Percentiles rank a stretch among this genome's conserved stretches.
Evolutionary conservation across 768 basidiomycete species (phyloP).

Genomic region (Albatrellus ellisii): DNA sequence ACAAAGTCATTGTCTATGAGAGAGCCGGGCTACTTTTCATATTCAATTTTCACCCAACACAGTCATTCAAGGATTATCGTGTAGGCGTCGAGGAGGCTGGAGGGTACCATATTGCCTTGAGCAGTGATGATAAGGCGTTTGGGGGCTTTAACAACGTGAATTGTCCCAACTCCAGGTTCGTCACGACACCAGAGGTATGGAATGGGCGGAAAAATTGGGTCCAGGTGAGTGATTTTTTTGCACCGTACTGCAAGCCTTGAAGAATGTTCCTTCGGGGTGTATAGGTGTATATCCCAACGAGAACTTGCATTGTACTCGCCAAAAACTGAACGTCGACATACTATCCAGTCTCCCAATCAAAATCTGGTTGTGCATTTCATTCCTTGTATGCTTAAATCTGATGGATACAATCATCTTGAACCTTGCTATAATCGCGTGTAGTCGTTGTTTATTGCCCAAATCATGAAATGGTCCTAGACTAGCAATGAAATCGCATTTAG

Average conservation of each 20-base stretch:
- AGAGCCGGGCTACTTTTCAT: conserved; percentile 88
- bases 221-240: conserved; percentile 39
- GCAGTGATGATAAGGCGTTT: conserved; percentile 76
- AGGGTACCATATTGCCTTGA: conserved; percentile 71
- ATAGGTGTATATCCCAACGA: conserved; percentile 60
- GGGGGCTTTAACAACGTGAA: conserved; percentile 83
- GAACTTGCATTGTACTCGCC: conserved; percentile 53
- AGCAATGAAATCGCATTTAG: not conserved
- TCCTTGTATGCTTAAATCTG: not conserved
- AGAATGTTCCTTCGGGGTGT: not conserved
- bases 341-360: not conserved
- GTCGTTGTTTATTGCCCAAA: not conserved
- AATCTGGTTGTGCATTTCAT: not conserved
- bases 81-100: conserved; percentile 81
- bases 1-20: conserved; percentile 92
- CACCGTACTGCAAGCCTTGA: not conserved
- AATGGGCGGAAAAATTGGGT: conserved; percentile 84
- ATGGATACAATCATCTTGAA: not conserved
- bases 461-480: not conserved
- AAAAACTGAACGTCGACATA: conserved; percentile 21
- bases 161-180: conserved; percentile 45
- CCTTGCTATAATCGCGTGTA: not conserved
- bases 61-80: conserved; percentile 88
- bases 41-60: conserved; percentile 92
- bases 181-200: conserved; percentile 85